Evolutionary conservation across 495 filamentous ascomycete genomes (phyloP), one percentile per base, ranked within the genome.

Genomic region (Penicillium arizonense): DNA sequence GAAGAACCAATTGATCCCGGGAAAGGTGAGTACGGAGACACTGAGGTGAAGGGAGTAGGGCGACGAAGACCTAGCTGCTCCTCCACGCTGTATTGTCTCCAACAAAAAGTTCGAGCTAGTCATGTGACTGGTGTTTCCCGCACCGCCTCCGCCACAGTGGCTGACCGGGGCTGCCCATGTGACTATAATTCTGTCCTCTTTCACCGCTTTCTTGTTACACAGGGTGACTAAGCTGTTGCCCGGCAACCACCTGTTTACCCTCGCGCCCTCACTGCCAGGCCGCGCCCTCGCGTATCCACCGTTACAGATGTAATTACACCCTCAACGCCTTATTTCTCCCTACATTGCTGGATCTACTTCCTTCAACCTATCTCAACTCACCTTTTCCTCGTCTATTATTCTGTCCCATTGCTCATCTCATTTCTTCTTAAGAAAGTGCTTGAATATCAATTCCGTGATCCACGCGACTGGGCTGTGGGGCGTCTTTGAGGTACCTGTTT

Each of bases 401-500:
- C 34, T 11, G 43, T 24, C 12, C 45, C 34, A 55, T 59, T 53
- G 12, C 35, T 50, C 16, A 32, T 3, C 14, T 50, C 26, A 32
- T 41, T 41, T 50, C 30, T 43, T 20, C 30, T 26, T 43, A 21
- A 18, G 34, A 35, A 34, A 21, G 12, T 24, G 14, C 24, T 36
- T 5, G 43, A 39, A 41, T 7, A 30, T 36, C 48, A 50, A 35
- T 43, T 36, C 6, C 20, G 37, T 43, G 39, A 55, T 61, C 53
- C 64, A 62, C 71, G 69, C 70, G 71, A 61, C 67, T 64, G 51
- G 2, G 46, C 53, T 53, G 74, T 75, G 74, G 72, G 71, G 72
- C 70, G 60, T 60, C 65, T 62, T 56, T 63, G 65, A 67, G 61
- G 58, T 61, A 62, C 64, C 57, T 51, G 58, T 60, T 67, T 73